These are phyloP conservation scores for Rheum nobile DNA, from an alignment of 148 eudicot species.

Conservation along the genomic window DNA sequence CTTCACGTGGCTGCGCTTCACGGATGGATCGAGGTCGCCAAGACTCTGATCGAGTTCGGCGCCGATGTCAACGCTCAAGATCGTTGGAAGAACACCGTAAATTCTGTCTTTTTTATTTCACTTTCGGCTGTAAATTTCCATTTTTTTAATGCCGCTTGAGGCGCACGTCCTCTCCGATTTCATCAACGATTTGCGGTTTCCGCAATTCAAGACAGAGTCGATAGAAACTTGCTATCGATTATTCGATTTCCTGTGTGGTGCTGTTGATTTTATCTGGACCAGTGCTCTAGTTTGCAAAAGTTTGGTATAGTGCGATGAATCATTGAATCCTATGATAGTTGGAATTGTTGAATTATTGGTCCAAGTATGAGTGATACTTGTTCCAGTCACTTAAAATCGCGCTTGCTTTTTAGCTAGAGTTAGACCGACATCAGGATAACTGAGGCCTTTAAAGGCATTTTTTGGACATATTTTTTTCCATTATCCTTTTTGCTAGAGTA, in stretches of 20 bases:
- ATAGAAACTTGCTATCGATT: not conserved
- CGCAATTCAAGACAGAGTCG: not conserved
- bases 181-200: not conserved
- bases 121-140: not conserved
- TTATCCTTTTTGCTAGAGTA: not conserved
- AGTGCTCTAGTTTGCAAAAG: too few relatives aligned
- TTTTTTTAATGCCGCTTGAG: not conserved
- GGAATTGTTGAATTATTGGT: not conserved
- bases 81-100: constrained; percentile 95
- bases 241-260: too few relatives aligned
- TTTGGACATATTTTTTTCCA: not conserved
- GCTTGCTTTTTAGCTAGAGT: not conserved
- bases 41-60: constrained; percentile 54
- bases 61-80: constrained; percentile 92
- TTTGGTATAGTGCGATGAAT: too few relatives aligned
- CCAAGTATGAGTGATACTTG: not conserved
- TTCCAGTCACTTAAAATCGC: not conserved
- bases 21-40: constrained; percentile 83
- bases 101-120: not conserved
- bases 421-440: not conserved
- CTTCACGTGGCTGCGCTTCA: constrained; percentile 89
- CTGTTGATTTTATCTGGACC: too few relatives aligned
- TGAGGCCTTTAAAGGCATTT: not conserved
- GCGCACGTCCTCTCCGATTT: not conserved
- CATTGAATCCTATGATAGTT: too few relatives aligned